These are phyloP conservation scores for Ambrosia trifida DNA, from an alignment of 129 eudicot species.

Conservation along the genomic window DNA sequence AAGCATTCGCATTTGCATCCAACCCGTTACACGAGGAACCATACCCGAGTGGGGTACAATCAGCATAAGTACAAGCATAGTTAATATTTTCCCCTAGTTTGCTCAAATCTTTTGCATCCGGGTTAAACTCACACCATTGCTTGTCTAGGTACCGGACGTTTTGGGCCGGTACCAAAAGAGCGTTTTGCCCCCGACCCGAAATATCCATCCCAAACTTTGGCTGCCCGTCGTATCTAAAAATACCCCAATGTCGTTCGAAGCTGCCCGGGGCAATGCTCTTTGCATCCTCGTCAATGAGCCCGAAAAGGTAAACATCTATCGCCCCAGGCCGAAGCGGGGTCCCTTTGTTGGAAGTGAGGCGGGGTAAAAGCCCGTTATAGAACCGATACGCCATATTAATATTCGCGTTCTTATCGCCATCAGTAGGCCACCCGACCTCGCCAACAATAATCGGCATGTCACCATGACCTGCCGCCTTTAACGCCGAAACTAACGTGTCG, in stretches of 20 bases:
- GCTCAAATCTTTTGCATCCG: slow-evolving; percentile 56
- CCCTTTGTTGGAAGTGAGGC: slow-evolving; percentile 59
- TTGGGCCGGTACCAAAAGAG: slow-evolving; percentile 58
- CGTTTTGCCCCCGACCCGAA: slow-evolving; percentile 47
- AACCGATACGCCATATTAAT: slow-evolving; percentile 54
- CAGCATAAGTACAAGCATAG: slow-evolving; percentile 65
- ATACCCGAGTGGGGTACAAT: slow-evolving; percentile 57
- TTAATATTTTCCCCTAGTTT: slow-evolving; percentile 60
- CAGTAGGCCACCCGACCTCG: slow-evolving; percentile 97
- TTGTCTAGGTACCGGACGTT: slow-evolving; percentile 65
- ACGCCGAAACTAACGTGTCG: slow-evolving; percentile 78
- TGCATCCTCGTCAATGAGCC: slow-evolving; percentile 22
- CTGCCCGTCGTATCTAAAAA: slow-evolving; percentile 28
- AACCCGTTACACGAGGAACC: slow-evolving; percentile 66
- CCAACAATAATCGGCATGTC: slow-evolving; percentile 76
- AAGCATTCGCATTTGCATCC: slow-evolving; percentile 57
- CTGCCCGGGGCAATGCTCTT: slow-evolving; percentile 27
- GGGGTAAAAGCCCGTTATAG: slow-evolving; percentile 73
- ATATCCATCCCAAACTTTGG: slow-evolving; percentile 28
- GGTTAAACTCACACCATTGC: slow-evolving; percentile 76
- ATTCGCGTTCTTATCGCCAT: slow-evolving; percentile 76
- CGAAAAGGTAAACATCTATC: slow-evolving; percentile 27
- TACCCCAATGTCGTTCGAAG: slow-evolving; percentile 34
- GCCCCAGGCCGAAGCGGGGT: slow-evolving; percentile 28
- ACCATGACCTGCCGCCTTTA: slow-evolving; percentile 53